A percentile compares a stretch with the other conserved stretches of the same genome.
phyloP scores from a whole-genome alignment of 768 basidiomycete species.

The Tylopilus balloui region DNA sequence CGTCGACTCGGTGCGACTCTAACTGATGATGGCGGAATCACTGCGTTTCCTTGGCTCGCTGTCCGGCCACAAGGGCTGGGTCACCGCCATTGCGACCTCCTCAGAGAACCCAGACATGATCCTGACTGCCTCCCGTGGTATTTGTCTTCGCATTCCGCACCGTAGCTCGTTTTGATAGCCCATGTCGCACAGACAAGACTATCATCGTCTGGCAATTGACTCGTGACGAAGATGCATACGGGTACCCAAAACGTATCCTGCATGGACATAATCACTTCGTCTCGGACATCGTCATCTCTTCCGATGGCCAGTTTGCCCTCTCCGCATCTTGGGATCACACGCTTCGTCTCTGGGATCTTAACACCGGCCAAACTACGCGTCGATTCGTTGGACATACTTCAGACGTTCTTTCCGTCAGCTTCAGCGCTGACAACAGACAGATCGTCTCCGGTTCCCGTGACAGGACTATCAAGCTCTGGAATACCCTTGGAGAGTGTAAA shows the following conservation, averaged over 20 bases:
- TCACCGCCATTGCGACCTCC: slow-evolving; percentile 97
- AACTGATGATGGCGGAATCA: slow-evolving; percentile 66
- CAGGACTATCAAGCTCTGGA: slow-evolving; percentile 98
- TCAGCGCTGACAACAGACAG: slow-evolving; percentile 99
- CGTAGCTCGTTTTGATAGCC: slow-evolving; percentile 18
- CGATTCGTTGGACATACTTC: slow-evolving; percentile 97
- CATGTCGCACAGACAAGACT: slow-evolving; percentile 85
- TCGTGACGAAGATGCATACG: slow-evolving; percentile 85
- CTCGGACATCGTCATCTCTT: slow-evolving; percentile 97
- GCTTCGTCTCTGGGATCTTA: slow-evolving; percentile 98
- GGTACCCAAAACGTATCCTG: slow-evolving; percentile 95
- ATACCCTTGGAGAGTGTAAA: slow-evolving; percentile 99
- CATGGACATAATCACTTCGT: slow-evolving; percentile 99
- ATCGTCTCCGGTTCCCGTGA: slow-evolving; percentile 99
- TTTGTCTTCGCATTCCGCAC: slow-evolving; percentile 17
- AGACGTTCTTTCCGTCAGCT: slow-evolving; percentile 98
- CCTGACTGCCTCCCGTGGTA: slow-evolving; percentile 96
- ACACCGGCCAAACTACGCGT: slow-evolving; percentile 93
- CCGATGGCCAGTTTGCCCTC: slow-evolving; percentile 98
- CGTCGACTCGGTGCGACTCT: slow-evolving; percentile 15
- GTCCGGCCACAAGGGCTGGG: slow-evolving; percentile 94
- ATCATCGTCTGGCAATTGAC: slow-evolving; percentile 99
- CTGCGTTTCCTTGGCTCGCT: slow-evolving; percentile 89
- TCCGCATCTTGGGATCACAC: slow-evolving; percentile 99
- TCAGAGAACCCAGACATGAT: slow-evolving; percentile 99